phyloP scores from a whole-genome alignment of 345 rosid species.

The Aquilaria yunnanensis region DNA sequence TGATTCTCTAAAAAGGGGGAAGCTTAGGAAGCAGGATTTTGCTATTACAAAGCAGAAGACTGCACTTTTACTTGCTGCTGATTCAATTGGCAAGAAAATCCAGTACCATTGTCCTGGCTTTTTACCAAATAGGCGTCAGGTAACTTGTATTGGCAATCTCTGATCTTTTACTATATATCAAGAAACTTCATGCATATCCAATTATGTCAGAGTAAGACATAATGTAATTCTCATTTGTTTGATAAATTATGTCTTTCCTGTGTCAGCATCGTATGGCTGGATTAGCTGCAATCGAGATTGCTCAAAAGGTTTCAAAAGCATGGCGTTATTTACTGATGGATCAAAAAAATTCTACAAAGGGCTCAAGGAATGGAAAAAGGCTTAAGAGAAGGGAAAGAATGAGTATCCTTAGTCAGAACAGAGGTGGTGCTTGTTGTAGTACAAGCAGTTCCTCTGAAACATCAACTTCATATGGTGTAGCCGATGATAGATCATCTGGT shows the following conservation, averaged over 20 bases:
- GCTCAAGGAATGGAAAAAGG: slow-evolving; percentile 60
- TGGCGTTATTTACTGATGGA: slow-evolving; percentile 82
- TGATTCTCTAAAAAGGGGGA: slow-evolving; percentile 77
- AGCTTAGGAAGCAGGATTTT: slow-evolving; percentile 84
- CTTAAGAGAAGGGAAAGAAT: slow-evolving; percentile 60
- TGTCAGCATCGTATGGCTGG: slow-evolving; percentile 98
- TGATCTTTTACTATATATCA: slow-evolving; percentile 19
- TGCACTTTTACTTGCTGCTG: slow-evolving; percentile 72
- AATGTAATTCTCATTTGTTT: no score
- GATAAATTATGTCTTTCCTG: neutral
- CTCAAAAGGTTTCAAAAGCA: slow-evolving; percentile 84
- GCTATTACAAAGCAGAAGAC: slow-evolving; percentile 71
- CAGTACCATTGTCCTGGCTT: slow-evolving; percentile 80
- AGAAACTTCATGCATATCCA: no score
- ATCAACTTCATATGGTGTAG: slow-evolving; percentile 47
- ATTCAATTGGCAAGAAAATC: slow-evolving; percentile 80
- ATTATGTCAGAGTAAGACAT: no score
- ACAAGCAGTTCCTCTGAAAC: slow-evolving; percentile 73
- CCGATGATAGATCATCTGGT: slow-evolving; percentile 61
- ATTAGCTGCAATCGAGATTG: slow-evolving; percentile 83
- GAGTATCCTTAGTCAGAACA: slow-evolving; percentile 73
- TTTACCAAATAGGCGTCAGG: slow-evolving; percentile 92
- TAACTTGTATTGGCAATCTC: slow-evolving; percentile 21
- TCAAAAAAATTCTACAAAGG: slow-evolving; percentile 61
- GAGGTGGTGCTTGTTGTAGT: slow-evolving; percentile 96